Conservation (phyloP, 2,329 filamentous ascomycete genomes). For the Cladosporium sp. region DNA sequence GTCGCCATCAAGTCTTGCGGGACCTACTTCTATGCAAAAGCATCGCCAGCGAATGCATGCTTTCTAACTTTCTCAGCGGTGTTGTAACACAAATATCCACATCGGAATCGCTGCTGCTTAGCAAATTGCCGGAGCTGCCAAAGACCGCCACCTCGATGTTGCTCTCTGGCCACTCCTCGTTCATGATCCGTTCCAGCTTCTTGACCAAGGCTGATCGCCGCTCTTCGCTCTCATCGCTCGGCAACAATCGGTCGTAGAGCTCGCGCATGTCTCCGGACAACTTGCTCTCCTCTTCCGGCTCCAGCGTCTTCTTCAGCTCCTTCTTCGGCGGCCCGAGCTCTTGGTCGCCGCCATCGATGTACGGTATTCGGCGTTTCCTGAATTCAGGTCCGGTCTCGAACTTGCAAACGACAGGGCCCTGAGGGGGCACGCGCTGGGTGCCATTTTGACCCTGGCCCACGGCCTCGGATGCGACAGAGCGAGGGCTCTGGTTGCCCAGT, state of each 20-base stretch:
- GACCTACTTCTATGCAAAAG: slow-evolving; percentile 75
- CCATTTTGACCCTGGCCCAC: slow-evolving; percentile 61
- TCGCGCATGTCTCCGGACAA: slow-evolving; percentile 78
- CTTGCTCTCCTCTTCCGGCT: slow-evolving; percentile 65
- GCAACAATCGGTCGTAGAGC: slow-evolving; percentile 78
- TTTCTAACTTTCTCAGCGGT: slow-evolving; percentile 76
- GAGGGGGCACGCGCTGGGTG: slow-evolving; percentile 42
- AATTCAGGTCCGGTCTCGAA: slow-evolving; percentile 83
- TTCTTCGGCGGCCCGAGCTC: slow-evolving; percentile 64
- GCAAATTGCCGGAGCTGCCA: slow-evolving; percentile 92
- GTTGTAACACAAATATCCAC: slow-evolving; percentile 98
- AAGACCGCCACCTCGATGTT: slow-evolving; percentile 89
- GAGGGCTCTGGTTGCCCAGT: slow-evolving; percentile 73
- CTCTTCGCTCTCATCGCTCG: slow-evolving; percentile 70
- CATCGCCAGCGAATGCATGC: slow-evolving; percentile 83
- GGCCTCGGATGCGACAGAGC: slow-evolving; percentile 84
- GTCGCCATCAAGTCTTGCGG: not conserved
- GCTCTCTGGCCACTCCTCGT: slow-evolving; percentile 84
- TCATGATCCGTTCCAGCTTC: slow-evolving; percentile 83
- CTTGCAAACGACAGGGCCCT: slow-evolving; percentile 57
- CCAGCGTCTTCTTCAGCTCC: slow-evolving; percentile 63
- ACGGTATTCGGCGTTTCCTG: slow-evolving; percentile 81
- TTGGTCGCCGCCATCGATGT: slow-evolving; percentile 72
- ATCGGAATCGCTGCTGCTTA: slow-evolving; percentile 94
- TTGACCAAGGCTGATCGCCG: slow-evolving; percentile 69